Evolutionary conservation across 2,329 filamentous ascomycete species (phyloP).

Genomic region (Rhynchosporium agropyri): DNA sequence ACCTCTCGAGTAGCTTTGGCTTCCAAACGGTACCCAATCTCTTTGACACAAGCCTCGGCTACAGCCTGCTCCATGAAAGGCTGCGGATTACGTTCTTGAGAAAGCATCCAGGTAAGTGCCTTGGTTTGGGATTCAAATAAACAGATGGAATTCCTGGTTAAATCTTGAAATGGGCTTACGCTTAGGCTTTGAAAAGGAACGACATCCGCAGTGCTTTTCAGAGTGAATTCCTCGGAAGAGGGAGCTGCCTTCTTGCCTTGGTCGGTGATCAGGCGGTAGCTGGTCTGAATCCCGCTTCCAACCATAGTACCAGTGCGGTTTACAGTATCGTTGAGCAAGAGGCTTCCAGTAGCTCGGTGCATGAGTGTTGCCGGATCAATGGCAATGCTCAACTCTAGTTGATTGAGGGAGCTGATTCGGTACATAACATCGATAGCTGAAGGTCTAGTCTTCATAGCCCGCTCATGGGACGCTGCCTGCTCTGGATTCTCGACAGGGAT

Average conservation of each 20-base stretch:
- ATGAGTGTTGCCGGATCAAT: constrained; percentile 47
- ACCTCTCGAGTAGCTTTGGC: constrained; percentile 49
- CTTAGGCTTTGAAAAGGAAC: neutral
- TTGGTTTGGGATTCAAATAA: constrained; percentile 47
- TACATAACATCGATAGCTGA: constrained; percentile 47
- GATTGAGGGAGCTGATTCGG: constrained; percentile 38
- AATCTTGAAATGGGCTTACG: neutral
- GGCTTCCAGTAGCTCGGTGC: constrained; percentile 45
- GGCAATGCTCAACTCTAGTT: constrained; percentile 46
- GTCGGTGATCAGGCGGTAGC: constrained; percentile 53
- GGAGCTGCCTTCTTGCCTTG: constrained; percentile 37
- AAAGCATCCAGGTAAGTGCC: constrained; percentile 61
- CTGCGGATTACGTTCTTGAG: constrained; percentile 55
- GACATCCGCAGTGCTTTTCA: constrained; percentile 14
- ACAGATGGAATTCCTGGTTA: neutral
- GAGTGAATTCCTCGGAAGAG: neutral
- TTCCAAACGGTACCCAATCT: constrained; percentile 60
- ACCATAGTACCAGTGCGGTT: constrained; percentile 11
- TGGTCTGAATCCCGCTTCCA: constrained; percentile 37
- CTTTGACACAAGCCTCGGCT: constrained; percentile 55
- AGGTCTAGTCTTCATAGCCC: constrained; percentile 51
- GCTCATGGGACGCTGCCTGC: constrained; percentile 54
- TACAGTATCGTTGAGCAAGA: constrained; percentile 14
- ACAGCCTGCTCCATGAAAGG: constrained; percentile 56
- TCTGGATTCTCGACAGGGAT: constrained; percentile 54